These are phyloP conservation scores for Lentinula sp. DNA, from an alignment of 768 basidiomycete genomes.

Conservation along the genomic window DNA sequence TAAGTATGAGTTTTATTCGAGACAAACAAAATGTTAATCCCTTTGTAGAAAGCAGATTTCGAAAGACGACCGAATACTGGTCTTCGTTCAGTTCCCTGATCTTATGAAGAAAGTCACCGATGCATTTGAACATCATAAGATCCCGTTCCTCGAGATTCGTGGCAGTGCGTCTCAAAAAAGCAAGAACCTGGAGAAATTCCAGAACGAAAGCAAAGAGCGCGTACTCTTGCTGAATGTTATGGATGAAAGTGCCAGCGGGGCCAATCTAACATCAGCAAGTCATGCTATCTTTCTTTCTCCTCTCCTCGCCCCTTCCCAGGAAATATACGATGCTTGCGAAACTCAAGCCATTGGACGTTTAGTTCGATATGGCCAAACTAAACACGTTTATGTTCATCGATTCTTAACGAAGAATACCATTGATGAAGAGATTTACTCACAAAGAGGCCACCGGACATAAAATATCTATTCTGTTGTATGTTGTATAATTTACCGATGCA, in stretches of 20 bases:
- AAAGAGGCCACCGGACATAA: constrained; percentile 17
- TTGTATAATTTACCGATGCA: background rate
- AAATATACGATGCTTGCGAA: constrained; percentile 80
- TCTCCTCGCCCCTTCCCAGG: constrained; percentile 72
- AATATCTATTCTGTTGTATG: background rate
- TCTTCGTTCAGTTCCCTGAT: constrained; percentile 96
- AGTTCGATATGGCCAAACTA: constrained; percentile 78
- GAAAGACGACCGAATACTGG: constrained; percentile 73
- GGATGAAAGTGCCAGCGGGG: constrained; percentile 93
- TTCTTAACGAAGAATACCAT: constrained; percentile 86
- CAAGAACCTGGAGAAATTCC: constrained; percentile 81
- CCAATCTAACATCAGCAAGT: constrained; percentile 89
- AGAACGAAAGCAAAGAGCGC: constrained; percentile 68
- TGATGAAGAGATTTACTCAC: constrained; percentile 76
- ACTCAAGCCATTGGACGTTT: constrained; percentile 82
- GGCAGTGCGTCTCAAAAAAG: constrained; percentile 74
- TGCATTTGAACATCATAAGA: constrained; percentile 64
- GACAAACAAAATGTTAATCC: constrained; percentile 1
- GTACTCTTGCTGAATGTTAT: constrained; percentile 88
- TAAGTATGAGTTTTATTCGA: constrained; percentile 22
- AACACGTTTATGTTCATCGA: constrained; percentile 75
- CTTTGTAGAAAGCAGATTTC: constrained; percentile 54
- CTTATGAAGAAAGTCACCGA: constrained; percentile 88
- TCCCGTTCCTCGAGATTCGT: constrained; percentile 76
- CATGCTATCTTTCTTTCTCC: constrained; percentile 95